phyloP scores from a whole-genome alignment of 495 filamentous ascomycete genomes.

The Xeromyces bisporus region DNA sequence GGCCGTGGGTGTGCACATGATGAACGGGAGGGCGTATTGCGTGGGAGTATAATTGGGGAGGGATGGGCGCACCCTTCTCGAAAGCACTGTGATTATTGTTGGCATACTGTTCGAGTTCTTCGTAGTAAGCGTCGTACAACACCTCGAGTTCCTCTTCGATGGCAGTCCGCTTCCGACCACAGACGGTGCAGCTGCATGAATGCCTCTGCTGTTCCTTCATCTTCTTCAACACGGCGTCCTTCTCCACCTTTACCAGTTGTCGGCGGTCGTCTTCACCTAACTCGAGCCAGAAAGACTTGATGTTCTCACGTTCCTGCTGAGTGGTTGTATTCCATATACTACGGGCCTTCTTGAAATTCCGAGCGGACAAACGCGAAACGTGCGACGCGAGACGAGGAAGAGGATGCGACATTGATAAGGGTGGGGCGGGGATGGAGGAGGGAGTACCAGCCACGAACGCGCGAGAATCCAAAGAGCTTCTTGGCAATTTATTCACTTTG shows the following conservation, averaged over 20 bases:
- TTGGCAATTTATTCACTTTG: conserved; percentile 34
- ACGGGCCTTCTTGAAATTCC: conserved; percentile 44
- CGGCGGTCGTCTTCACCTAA: conserved; percentile 86
- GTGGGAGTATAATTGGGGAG: conserved; percentile 38
- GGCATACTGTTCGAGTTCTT: conserved; percentile 93
- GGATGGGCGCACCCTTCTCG: conserved; percentile 40
- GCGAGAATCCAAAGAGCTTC: conserved; percentile 20
- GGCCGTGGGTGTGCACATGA: conserved; percentile 26
- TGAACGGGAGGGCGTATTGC: conserved; percentile 25
- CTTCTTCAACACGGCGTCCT: conserved; percentile 92
- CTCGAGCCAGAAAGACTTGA: conserved; percentile 97
- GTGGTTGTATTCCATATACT: conserved; percentile 91
- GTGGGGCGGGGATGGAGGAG: conserved; percentile 24
- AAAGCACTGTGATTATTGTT: conserved; percentile 62
- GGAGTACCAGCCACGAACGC: conserved; percentile 21
- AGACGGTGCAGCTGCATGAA: conserved; percentile 95
- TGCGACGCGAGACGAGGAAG: conserved; percentile 18
- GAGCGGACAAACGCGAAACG: conserved; percentile 12
- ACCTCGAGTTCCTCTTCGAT: conserved; percentile 98
- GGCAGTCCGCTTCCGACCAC: conserved; percentile 86
- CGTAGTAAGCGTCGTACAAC: conserved; percentile 98
- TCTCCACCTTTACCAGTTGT: conserved; percentile 91
- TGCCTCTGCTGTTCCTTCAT: conserved; percentile 99
- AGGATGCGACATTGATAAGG: conserved; percentile 25
- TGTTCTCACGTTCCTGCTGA: conserved; percentile 84